Base-by-base conservation (phyloP, 352 stramenopile species). In the Globisporangium alternatum region DNA sequence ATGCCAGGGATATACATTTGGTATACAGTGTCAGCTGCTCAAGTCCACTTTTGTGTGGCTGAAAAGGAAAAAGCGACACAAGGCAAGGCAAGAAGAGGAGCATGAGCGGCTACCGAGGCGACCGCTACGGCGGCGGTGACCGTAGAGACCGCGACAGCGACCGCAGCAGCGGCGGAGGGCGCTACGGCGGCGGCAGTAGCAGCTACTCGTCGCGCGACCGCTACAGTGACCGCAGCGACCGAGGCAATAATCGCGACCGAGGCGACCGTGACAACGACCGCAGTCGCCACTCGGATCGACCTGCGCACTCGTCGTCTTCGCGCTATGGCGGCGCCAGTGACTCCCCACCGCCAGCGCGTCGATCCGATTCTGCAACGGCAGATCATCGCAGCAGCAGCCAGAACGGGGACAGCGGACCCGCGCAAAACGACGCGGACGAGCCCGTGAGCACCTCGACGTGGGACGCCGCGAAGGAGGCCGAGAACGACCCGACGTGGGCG, bases 401-500 rank as follows among this genome's bases (percentile, higher is more conserved):
- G 22, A 51, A 57, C 7, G 33, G 56, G 28, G 25, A 58, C 12
- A 21, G 21, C 22, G 33, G 19, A 45, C 8, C 31, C 66, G 30
- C 48, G 71, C 52, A 75, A 19, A 60, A 79, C 0, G 65, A 75
- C 35, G 49, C 52, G 6, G 75, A 77, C 47, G 30, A 47, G 43
- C 66, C 77, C 0, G 68, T 77, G 66, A 65, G 75, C 6, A 81
- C 69, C 30, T 81, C 69, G 19, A 74, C 75, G 6, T 95, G 86
- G 86, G 86, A 95, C 45, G 66, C 79, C 0, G 77, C 74, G 52
- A 91, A 92, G 61, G 86, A 95, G 59, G 86, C 86, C 19, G 72
- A 91, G 61, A 88, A 86, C 39, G 86, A 95, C 64, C 83, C 82
- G 30, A 85, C 81, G 41, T 95, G 86, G 86, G 84, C 86, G 7